Conservation (phyloP, 257 asterid genomes). For the Fraxinus excelsior region DNA sequence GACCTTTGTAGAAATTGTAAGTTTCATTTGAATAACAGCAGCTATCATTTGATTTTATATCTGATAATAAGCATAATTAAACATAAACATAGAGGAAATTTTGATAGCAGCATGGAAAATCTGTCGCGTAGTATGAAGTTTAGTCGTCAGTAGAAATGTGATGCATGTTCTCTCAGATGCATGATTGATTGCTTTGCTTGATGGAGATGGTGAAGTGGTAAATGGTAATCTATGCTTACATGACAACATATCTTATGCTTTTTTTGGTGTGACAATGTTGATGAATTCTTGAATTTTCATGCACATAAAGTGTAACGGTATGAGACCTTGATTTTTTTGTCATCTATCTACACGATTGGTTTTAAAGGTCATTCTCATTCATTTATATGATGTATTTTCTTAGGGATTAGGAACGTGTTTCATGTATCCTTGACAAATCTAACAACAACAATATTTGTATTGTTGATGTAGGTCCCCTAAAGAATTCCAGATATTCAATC, state of each 20-base stretch:
- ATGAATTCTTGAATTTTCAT: background rate
- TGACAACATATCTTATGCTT: background rate
- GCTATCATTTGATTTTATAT: background rate
- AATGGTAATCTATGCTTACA: background rate
- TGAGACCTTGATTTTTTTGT: background rate
- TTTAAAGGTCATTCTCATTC: background rate
- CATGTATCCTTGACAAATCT: background rate
- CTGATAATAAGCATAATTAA: background rate
- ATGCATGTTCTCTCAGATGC: background rate
- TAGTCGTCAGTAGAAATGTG: background rate
- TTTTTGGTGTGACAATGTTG: background rate
- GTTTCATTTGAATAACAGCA: background rate
- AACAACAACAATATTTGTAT: background rate
- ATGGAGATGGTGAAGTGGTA: background rate
- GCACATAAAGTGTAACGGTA: background rate
- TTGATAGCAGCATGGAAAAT: background rate
- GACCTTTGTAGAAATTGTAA: background rate
- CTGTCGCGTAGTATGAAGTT: background rate
- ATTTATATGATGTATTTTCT: background rate
- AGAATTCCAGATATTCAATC: background rate
- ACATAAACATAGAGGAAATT: background rate
- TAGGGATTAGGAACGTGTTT: background rate
- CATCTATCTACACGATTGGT: background rate
- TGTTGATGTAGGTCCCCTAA: background rate
- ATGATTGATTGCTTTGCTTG: background rate